A percentile compares a stretch with the other conserved stretches of the same genome.
phyloP scores from a whole-genome alignment of 176 grass and related monocot genomes.

The Juncus effusus region DNA sequence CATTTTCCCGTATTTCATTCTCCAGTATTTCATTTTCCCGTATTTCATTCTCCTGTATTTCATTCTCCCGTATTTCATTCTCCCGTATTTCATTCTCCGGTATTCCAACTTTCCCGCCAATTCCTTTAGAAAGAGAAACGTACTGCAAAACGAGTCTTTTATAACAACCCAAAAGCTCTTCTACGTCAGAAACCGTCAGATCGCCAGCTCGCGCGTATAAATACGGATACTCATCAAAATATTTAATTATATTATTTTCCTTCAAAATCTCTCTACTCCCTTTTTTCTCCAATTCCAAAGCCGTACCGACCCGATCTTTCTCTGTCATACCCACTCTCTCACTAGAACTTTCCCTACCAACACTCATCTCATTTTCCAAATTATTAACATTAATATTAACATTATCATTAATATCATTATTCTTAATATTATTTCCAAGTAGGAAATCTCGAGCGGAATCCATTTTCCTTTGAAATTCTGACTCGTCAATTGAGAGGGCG shows the following conservation, averaged over 20 bases:
- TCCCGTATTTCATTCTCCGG: not conserved
- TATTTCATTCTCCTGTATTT: not conserved
- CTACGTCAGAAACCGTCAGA: constrained; percentile 84
- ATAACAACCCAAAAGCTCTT: constrained; percentile 81
- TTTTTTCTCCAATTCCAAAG: constrained; percentile 63
- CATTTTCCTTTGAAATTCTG: constrained; percentile 89
- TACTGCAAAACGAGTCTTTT: constrained; percentile 75
- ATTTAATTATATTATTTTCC: constrained; percentile 42
- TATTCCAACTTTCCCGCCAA: constrained; percentile 38
- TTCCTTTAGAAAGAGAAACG: constrained; percentile 68
- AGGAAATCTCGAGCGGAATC: constrained; percentile 59
- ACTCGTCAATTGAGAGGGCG: constrained; percentile 79
- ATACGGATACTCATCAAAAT: constrained; percentile 71
- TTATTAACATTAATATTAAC: constrained; percentile 28
- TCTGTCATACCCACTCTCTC: constrained; percentile 41
- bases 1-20: not conserved
- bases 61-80: not conserved
- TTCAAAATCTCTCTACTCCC: constrained; percentile 67
- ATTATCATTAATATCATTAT: constrained; percentile 32
- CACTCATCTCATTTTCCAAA: constrained; percentile 30
- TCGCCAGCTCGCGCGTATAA: constrained; percentile 80
- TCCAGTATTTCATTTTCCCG: not conserved
- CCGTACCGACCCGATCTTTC: constrained; percentile 32
- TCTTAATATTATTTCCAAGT: constrained; percentile 44
- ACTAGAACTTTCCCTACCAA: constrained; percentile 33